Evolutionary conservation across 129 eudicot genomes (phyloP), one percentile per base, ranked within the genome.

Genomic region (Kitagawia praeruptora): DNA sequence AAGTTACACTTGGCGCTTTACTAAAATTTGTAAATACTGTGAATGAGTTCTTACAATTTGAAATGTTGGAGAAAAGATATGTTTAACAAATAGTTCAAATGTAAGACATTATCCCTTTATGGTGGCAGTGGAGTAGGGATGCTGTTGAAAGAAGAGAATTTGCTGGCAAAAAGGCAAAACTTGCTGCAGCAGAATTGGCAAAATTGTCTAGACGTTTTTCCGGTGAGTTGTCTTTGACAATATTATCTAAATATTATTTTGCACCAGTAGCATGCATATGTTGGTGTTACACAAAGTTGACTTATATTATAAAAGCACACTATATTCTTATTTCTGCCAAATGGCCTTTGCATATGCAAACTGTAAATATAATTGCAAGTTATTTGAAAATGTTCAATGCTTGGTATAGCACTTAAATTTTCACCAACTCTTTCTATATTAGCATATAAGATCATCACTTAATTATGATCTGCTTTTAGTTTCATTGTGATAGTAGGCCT

Each of bases 121-220:
- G 79, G 80, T 79, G 86, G 71, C 74, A 94, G 98, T 92, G 98
- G 98, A 84, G 88, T 58, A 77, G 70, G 85, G 91, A 94, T 80
- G 91, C 90, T 75, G 91, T 91, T 87, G 93, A 92, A 79, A 90
- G 85, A 85, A 86, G 98, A 90, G 98, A 92, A 81, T 87, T 85
- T 85, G 93, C 98, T 44, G 97, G 91, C 40, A 94, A 94, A 88
- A 94, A 92, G 89, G 98, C 98, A 75, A 91, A 90, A 83, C 98
- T 94, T 81, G 97, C 98, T 86, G 93, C 98, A 69, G 98, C 97
- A 66, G 98, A 94, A 82, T 83, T 94, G 84, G 96, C 91, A 77
- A 94, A 94, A 82, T 83, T 94, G 77, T 94, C 98, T n/a, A 91
- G 91, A 85, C 97, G 98, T 83, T 97, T 94, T 71, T 89, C 90